Percentiles rank a stretch among this genome's conserved stretches.
Evolutionary conservation across 1,139 yeast genomes (phyloP).

Genomic region (Diutina pseudorugosa): DNA sequence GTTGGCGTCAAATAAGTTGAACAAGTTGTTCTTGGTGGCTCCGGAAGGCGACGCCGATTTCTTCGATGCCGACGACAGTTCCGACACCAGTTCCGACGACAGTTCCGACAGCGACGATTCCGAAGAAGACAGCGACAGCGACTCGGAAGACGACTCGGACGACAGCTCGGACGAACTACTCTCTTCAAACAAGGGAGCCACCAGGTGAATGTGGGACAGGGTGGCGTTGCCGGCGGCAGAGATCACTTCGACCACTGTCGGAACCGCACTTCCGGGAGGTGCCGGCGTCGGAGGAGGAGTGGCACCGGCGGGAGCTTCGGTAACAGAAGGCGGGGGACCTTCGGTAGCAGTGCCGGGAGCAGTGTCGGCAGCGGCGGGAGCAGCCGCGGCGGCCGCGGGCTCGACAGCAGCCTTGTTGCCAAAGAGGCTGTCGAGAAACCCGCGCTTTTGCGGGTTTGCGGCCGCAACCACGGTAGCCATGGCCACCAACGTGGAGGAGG

Average conservation of each 20-base stretch:
- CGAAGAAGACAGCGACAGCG: neutral
- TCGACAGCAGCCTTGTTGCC: neutral
- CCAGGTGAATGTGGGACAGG: neutral
- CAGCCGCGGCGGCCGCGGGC: neutral
- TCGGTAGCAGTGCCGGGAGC: neutral
- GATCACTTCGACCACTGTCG: neutral
- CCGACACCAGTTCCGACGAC: no score
- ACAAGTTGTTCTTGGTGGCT: neutral
- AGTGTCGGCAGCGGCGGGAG: neutral
- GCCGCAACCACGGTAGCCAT: conserved; percentile 1
- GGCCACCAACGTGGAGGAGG: conserved; percentile 1
- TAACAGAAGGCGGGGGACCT: neutral
- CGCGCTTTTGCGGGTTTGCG: neutral
- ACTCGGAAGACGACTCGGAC: neutral
- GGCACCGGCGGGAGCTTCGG: neutral
- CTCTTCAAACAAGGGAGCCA: neutral
- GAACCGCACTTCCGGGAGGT: neutral
- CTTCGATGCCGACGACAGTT: neutral
- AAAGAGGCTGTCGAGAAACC: conserved; percentile 2
- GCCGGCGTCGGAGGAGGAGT: neutral
- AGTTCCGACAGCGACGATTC: neutral
- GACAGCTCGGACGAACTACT: neutral
- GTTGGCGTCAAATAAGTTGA: neutral
- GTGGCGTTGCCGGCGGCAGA: neutral
- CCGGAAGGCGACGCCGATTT: no score